These are phyloP conservation scores for Gamsiella multidivaricata DNA, from an alignment of 192 early-diverging fungal species.

Conservation along the genomic window DNA sequence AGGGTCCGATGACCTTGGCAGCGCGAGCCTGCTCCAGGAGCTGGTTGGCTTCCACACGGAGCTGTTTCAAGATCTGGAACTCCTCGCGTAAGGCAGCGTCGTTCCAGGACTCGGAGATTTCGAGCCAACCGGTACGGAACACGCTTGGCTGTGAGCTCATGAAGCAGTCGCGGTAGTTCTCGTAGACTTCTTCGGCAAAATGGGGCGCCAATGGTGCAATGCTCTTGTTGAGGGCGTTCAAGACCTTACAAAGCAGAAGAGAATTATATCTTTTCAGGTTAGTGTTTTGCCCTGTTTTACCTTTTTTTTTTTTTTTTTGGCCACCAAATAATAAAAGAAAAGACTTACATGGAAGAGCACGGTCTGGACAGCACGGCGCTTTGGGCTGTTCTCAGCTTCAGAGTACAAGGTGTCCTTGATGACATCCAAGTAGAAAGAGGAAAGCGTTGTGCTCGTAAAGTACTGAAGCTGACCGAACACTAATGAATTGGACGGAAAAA, in stretches of 20 bases:
- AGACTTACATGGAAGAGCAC: conserved; percentile 68
- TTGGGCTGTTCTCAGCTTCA: conserved; percentile 41
- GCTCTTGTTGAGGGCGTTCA: conserved; percentile 67
- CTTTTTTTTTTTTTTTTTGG: neutral
- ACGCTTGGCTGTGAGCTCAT: conserved; percentile 13
- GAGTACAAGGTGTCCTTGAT: conserved; percentile 84
- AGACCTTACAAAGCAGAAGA: conserved; percentile 45
- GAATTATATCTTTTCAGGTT: neutral
- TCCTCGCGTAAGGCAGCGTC: conserved; percentile 8
- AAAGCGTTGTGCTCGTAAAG: conserved; percentile 73
- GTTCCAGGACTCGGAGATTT: conserved; percentile 24
- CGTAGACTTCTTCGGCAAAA: conserved; percentile 49
- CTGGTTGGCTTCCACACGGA: conserved; percentile 33
- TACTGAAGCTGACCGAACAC: conserved; percentile 69
- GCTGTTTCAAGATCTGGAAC: conserved; percentile 31
- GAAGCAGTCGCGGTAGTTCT: conserved; percentile 30
- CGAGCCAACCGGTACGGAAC: conserved; percentile 29
- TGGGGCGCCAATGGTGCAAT: conserved; percentile 44
- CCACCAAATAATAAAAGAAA: neutral
- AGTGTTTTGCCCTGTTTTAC: too few species aligned
- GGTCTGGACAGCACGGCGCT: conserved; percentile 71
- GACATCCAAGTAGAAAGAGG: conserved; percentile 83
- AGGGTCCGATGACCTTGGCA: conserved; percentile 29
- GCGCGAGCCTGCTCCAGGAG: conserved; percentile 39
- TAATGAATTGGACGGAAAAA: conserved; percentile 1